A percentile compares a stretch with the other conserved stretches of the same genome.
Evolutionary conservation across 306 rosid species (phyloP).

Genomic region (Vigna trinervia): DNA sequence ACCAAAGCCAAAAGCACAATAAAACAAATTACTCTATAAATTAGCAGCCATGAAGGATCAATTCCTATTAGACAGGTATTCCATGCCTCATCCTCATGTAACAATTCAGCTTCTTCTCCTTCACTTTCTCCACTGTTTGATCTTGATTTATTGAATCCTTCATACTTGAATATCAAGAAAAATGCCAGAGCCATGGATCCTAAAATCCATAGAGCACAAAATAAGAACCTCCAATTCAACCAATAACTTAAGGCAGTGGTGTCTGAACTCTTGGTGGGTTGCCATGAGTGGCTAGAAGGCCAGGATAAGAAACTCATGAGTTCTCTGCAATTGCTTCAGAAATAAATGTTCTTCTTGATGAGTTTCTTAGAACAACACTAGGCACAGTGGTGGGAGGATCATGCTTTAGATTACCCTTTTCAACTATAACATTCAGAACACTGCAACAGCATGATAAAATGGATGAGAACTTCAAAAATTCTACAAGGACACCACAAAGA

Average conservation of each 20-base stretch:
- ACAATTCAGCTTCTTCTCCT: slow-evolving; percentile 47
- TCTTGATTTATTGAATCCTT: slow-evolving; percentile 55
- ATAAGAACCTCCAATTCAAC: slow-evolving; percentile 86
- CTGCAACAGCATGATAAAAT: background rate
- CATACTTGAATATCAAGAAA: slow-evolving; percentile 67
- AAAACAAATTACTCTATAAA: slow-evolving; percentile 70
- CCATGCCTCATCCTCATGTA: slow-evolving; percentile 83
- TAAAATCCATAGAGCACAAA: slow-evolving; percentile 67
- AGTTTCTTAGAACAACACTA: slow-evolving; percentile 25
- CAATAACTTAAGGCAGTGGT: slow-evolving; percentile 75
- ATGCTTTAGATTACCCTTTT: background rate
- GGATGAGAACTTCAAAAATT: slow-evolving; percentile 1
- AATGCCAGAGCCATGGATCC: slow-evolving; percentile 51
- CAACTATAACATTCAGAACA: slow-evolving; percentile 19
- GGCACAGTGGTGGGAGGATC: background rate
- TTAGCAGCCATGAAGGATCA: slow-evolving; percentile 81
- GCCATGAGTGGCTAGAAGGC: slow-evolving; percentile 60
- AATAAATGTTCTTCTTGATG: slow-evolving; percentile 28
- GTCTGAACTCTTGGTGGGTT: slow-evolving; percentile 70
- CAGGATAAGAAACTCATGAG: slow-evolving; percentile 71
- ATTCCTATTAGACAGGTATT: slow-evolving; percentile 66
- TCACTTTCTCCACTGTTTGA: slow-evolving; percentile 48
- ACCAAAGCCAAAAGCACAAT: slow-evolving; percentile 66
- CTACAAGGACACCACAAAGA: slow-evolving; percentile 10
- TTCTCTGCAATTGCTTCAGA: slow-evolving; percentile 8